phyloP scores from a whole-genome alignment of 2,329 filamentous ascomycete genomes.

The Microsporum canis region DNA sequence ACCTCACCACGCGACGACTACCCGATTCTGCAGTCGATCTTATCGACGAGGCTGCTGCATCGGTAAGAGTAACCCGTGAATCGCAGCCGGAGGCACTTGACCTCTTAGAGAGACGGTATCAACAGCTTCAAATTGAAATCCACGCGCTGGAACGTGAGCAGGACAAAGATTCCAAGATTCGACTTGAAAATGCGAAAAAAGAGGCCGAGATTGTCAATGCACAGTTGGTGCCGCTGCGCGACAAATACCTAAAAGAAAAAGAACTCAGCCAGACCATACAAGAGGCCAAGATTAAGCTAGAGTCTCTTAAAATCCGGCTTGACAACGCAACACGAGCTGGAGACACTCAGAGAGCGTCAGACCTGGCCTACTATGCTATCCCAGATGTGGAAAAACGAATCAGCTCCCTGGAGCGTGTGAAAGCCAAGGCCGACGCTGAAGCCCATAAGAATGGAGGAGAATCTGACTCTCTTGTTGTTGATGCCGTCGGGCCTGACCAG shows the following conservation, averaged over 20 bases:
- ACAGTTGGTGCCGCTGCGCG: slow-evolving; percentile 77
- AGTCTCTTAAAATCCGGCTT: slow-evolving; percentile 78
- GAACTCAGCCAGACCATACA: slow-evolving; percentile 83
- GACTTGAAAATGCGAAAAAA: slow-evolving; percentile 70
- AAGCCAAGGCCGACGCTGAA: slow-evolving; percentile 64
- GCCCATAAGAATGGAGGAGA: slow-evolving; percentile 49
- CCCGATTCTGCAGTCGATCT: slow-evolving; percentile 95
- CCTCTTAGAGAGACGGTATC: slow-evolving; percentile 77
- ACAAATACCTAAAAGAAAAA: slow-evolving; percentile 94
- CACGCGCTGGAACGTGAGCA: slow-evolving; percentile 89
- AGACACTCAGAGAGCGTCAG: slow-evolving; percentile 77
- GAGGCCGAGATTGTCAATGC: slow-evolving; percentile 92
- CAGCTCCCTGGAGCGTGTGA: slow-evolving; percentile 66
- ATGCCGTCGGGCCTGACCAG: slow-evolving; percentile 89
- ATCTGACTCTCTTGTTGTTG: slow-evolving; percentile 66
- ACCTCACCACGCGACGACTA: slow-evolving; percentile 79
- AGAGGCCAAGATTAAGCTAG: slow-evolving; percentile 87
- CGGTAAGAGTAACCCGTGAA: slow-evolving; percentile 89
- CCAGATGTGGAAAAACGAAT: slow-evolving; percentile 80
- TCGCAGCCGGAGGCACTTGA: slow-evolving; percentile 95
- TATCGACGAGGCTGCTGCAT: slow-evolving; percentile 90
- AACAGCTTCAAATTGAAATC: slow-evolving; percentile 94
- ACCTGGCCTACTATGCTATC: slow-evolving; percentile 94
- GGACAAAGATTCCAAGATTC: slow-evolving; percentile 78
- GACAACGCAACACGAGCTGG: slow-evolving; percentile 84